A percentile compares a stretch with the other conserved stretches of the same genome.
phyloP scores from a whole-genome alignment of 2,329 filamentous ascomycete genomes.

The Colletotrichum sp. region DNA sequence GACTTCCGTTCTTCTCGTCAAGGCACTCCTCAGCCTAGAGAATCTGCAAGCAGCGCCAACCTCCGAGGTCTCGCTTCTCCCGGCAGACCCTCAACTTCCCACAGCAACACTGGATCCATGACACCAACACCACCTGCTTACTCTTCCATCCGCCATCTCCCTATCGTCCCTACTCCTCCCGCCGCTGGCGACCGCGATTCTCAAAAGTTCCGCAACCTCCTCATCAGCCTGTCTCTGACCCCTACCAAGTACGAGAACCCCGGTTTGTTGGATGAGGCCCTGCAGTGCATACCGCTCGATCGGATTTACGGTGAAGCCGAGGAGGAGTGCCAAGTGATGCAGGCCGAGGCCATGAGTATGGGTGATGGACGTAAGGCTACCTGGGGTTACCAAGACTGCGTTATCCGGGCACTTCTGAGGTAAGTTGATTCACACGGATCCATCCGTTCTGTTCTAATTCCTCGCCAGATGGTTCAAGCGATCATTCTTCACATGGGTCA shows the following conservation, averaged over 20 bases:
- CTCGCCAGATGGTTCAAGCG: conserved; percentile 85
- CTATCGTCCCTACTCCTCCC: conserved; percentile 74
- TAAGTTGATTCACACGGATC: background rate
- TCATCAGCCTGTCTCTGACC: conserved; percentile 85
- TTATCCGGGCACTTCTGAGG: conserved; percentile 86
- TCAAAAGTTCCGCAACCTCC: conserved; percentile 79
- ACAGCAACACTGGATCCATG: conserved; percentile 27
- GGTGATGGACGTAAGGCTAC: conserved; percentile 79
- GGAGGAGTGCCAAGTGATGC: conserved; percentile 87
- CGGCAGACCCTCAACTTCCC: conserved; percentile 53
- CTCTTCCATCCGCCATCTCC: conserved; percentile 54
- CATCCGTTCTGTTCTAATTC: background rate
- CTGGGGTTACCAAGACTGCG: conserved; percentile 98
- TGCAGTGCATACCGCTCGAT: conserved; percentile 85
- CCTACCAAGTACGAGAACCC: conserved; percentile 97
- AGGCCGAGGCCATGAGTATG: conserved; percentile 87
- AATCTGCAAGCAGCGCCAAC: conserved; percentile 56
- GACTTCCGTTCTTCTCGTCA: conserved; percentile 68
- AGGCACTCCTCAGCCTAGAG: conserved; percentile 57
- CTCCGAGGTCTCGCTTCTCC: conserved; percentile 45
- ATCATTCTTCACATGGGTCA: conserved; percentile 95
- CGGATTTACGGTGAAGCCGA: conserved; percentile 93
- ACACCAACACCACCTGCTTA: conserved; percentile 51
- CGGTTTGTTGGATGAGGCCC: conserved; percentile 88
- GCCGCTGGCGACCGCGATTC: conserved; percentile 67